Evolutionary conservation across 78 protist genomes (phyloP).

Genomic region (Dictyostelium intermedium): DNA sequence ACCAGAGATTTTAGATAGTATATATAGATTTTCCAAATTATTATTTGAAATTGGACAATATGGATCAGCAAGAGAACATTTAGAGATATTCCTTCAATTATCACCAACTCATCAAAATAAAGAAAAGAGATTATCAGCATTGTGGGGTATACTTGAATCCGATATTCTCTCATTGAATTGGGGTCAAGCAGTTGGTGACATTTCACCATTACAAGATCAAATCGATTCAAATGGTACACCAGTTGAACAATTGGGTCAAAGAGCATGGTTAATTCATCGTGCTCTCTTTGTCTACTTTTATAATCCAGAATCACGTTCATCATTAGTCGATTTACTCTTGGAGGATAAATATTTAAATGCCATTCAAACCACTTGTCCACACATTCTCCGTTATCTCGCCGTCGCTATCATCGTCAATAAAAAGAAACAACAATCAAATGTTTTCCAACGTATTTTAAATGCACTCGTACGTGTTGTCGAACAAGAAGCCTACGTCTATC

Average conservation of each 20-base stretch:
- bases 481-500: constrained; percentile 86
- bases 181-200: constrained; percentile 83
- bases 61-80: constrained; percentile 44
- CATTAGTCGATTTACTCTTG: constrained; percentile 85
- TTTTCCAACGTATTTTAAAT: constrained; percentile 61
- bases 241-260: constrained; percentile 86
- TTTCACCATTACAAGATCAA: constrained; percentile 56
- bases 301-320: constrained; percentile 82
- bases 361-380: constrained; percentile 92
- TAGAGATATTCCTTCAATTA: constrained; percentile 38
- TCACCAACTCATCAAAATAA: constrained; percentile 10
- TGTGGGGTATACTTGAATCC: constrained; percentile 95
- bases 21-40: constrained; percentile 51
- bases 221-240: constrained; percentile 84
- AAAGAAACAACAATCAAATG: constrained; percentile 43
- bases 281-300: constrained; percentile 90
- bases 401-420: constrained; percentile 88
- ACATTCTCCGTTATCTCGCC: constrained; percentile 91
- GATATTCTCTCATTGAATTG: constrained; percentile 87
- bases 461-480: constrained; percentile 81
- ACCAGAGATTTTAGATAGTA: constrained; percentile 46
- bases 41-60: constrained; percentile 54
- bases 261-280: constrained; percentile 96
- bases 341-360: constrained; percentile 83
- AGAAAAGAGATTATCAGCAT: constrained; percentile 71